Evolutionary conservation across 108 stramenopile species (phyloP), one percentile per base, ranked within the genome.

Genomic region (Cyclotella kingstonii): DNA sequence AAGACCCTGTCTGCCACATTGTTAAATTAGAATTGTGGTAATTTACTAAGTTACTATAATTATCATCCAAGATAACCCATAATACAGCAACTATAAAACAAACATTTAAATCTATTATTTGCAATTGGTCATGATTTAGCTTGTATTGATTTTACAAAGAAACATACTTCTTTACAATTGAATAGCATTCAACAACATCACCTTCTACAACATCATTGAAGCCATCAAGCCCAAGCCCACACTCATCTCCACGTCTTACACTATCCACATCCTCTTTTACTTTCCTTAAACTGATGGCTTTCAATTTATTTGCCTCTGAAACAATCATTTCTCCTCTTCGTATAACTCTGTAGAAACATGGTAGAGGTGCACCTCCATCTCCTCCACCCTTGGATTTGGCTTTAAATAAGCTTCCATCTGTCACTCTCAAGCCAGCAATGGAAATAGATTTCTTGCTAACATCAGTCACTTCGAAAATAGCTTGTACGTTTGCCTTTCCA

Each of bases 131-230:
- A 6, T 26, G 5, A 26, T 26, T 27, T 49, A 49, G 28, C 8
- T 53, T 36, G 8, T 28, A 27, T 1, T 26, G 5, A 48, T 35
- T 14, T 68, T 67, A 79, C 45, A 79, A 51, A 57, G 66, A 48
- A 46, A 54, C 42, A 25, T 65, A 55, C 43, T 80, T 84, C 76
- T 82, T 78, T 47, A 84, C 81, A 43, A 86, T 65, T 11, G 84
- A 86, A 75, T 78, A 91, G 64, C 86, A 87, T 55, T 88, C 86
- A 28, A 88, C 80, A 31, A 75, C 68, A 62, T 87, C 90, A 17
- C 87, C 90, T 69, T 81, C 84, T 52, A 80, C 56, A 44, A 84
- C 79, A n/a, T 86, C 81, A 34, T 68, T 68, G 69, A 76, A 84
- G 7, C 80, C 85, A 29, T 60, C 56, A 10, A 92, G 76, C 10